A percentile compares a stretch with the other conserved stretches of the same genome.
phyloP scores from a whole-genome alignment of 441 rosid genomes.

The Flueggea neowawraea region DNA sequence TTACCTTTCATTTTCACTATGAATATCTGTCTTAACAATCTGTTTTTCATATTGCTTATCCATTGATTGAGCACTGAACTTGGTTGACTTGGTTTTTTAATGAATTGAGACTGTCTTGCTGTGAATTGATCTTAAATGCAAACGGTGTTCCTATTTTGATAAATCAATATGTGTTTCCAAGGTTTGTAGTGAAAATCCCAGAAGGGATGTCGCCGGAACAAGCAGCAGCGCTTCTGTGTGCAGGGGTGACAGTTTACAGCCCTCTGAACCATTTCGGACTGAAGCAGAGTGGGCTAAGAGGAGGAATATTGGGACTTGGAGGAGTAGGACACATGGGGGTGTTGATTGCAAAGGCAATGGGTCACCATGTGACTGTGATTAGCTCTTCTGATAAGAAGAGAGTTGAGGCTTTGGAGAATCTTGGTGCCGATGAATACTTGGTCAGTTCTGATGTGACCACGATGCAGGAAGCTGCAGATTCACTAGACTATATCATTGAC shows the following conservation, averaged over 20 bases:
- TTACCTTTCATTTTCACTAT: too few species aligned
- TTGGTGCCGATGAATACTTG: slow-evolving; percentile 73
- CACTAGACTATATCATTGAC: slow-evolving; percentile 78
- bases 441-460: slow-evolving; percentile 49
- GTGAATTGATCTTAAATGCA: too few species aligned
- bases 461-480: slow-evolving; percentile 58
- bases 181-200: slow-evolving; percentile 87
- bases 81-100: too few species aligned
- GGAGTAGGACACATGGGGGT: slow-evolving; percentile 95
- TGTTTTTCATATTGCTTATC: too few species aligned
- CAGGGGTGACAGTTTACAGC: slow-evolving; percentile 83
- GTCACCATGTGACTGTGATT: slow-evolving; percentile 79
- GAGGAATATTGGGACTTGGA: slow-evolving; percentile 85
- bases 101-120: too few species aligned
- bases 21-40: too few species aligned
- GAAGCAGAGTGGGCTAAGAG: slow-evolving; percentile 49
- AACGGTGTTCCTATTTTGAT: neutral
- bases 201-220: slow-evolving; percentile 81
- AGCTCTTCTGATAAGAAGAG: slow-evolving; percentile 58
- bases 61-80: too few species aligned
- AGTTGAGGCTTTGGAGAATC: slow-evolving; percentile 61
- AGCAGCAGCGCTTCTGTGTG: slow-evolving; percentile 80
- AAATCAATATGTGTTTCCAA: slow-evolving; percentile 6
- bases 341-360: slow-evolving; percentile 80
- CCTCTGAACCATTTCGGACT: slow-evolving; percentile 85